Conservation (phyloP, 169 alveolate genomes). For the Neospora caninum region DNA sequence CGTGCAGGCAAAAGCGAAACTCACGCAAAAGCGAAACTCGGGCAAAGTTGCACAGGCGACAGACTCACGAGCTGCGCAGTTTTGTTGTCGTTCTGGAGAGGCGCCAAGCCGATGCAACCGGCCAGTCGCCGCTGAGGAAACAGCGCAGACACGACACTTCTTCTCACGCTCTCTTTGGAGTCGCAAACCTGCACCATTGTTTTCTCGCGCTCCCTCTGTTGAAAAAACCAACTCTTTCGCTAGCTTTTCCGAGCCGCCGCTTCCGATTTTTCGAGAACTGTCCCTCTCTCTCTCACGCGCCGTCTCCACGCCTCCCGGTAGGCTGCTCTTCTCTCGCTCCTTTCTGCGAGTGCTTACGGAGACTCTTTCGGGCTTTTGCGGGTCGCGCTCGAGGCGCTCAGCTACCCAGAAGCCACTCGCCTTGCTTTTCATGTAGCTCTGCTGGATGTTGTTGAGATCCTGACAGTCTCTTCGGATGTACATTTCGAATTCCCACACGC, state of each 20-base stretch:
- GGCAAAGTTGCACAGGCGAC: not conserved
- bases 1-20: not conserved
- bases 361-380: not conserved
- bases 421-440: not conserved
- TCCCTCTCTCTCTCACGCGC: no score
- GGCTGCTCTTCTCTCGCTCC: not conserved
- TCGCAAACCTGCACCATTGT: no score
- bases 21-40: not conserved
- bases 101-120: conserved; percentile 30
- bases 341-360: not conserved
- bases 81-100: conserved; percentile 6
- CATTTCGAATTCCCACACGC: conserved; percentile 20
- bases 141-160: not conserved
- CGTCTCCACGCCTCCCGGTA: no score
- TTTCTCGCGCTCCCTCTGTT: no score
- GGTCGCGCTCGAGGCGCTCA: not conserved
- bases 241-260: no score
- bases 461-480: not conserved
- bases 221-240: no score
- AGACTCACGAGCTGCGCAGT: conserved; percentile 8
- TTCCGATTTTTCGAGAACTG: no score
- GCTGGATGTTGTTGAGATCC: not conserved
- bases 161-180: not conserved
- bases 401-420: conserved; percentile 37
- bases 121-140: not conserved